Evolutionary conservation across 441 rosid species (phyloP), one percentile per base, ranked within the genome.

Genomic region (Biscutella laevigata): DNA sequence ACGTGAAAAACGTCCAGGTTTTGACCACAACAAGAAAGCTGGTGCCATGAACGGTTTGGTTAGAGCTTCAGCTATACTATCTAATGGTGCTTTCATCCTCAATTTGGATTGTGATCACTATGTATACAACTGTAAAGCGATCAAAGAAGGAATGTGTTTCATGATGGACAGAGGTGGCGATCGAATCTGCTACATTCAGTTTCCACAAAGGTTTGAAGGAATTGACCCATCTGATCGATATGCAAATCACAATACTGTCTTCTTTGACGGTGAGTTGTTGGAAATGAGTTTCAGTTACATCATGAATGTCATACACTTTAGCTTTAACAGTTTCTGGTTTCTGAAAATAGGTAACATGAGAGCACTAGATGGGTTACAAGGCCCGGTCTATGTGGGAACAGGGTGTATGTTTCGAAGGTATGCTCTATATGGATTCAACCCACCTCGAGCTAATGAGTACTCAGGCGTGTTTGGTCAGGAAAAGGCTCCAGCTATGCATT

Each of bases 161-260:
- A 85, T 86, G 96, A 88, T 88, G 96, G 96, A 88, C 56, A 80
- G 96, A 4, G 92, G 95, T 0, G 96, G 96, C 5, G 95, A 88
- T 26, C 70, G 96, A 4, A 70, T 88, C 20, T 86, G 96, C 74
- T 88, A 81, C 77, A 74, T 88, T 22, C 96, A 88, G 59, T 88
- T 88, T 62, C 96, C 96, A 0, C 97, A 88, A 67, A 53, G 97
- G 54, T 88, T 88, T 24, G 97, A 88, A 78, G 97, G 97, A 64
- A 77, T 88, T 11, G 97, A 88, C 62, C 97, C 97, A 0, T 88
- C 97, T 0, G 97, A 88, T 73, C 77, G 95, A 64, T 86, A 88
- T 43, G 97, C 97, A 35, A 88, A 88, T 66, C 97, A 88, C 53
- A 88, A 88, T 70, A 79, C 87, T 0, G 94, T 88, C 68, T 88